Conservation (phyloP, 1,284 basidiomycete species). For the Puccinia triticina region DNA sequence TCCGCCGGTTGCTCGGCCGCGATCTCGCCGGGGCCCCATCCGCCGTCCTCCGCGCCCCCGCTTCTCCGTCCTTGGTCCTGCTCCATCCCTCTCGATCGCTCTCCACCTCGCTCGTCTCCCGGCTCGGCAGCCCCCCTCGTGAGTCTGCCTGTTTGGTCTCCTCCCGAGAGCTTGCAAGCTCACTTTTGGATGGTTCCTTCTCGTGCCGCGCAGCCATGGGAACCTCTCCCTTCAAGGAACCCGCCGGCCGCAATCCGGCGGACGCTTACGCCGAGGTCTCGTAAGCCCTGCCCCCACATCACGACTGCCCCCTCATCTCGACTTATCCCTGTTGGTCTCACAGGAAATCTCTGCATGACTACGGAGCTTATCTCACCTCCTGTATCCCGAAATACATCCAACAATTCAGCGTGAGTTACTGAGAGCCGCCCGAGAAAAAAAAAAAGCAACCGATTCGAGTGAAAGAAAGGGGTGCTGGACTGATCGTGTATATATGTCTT, state of each 20-base stretch:
- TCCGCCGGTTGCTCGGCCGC: neutral
- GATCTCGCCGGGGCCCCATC: neutral
- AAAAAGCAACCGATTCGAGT: neutral
- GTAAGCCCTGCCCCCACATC: conserved; percentile 8
- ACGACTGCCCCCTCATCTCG: neutral
- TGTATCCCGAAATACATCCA: conserved; percentile 92
- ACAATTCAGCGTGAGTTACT: conserved; percentile 72
- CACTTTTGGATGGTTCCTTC: neutral
- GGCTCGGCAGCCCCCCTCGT: conserved; percentile 43
- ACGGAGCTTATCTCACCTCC: conserved; percentile 70
- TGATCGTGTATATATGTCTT: neutral
- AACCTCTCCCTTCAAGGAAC: conserved; percentile 42
- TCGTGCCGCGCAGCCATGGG: conserved; percentile 33
- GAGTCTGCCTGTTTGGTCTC: neutral
- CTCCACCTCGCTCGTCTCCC: conserved; percentile 5
- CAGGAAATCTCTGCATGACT: conserved; percentile 48
- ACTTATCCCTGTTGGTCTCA: neutral
- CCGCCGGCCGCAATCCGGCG: conserved; percentile 41
- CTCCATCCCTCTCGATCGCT: conserved; percentile 9
- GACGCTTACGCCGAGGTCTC: conserved; percentile 33
- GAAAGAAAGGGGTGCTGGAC: neutral
- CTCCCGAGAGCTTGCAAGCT: neutral
- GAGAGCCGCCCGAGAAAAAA: too few relatives aligned
- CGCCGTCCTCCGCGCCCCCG: neutral
- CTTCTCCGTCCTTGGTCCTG: neutral